Conservation (phyloP, 2,329 filamentous ascomycete genomes). For the Dothistroma septosporum region DNA sequence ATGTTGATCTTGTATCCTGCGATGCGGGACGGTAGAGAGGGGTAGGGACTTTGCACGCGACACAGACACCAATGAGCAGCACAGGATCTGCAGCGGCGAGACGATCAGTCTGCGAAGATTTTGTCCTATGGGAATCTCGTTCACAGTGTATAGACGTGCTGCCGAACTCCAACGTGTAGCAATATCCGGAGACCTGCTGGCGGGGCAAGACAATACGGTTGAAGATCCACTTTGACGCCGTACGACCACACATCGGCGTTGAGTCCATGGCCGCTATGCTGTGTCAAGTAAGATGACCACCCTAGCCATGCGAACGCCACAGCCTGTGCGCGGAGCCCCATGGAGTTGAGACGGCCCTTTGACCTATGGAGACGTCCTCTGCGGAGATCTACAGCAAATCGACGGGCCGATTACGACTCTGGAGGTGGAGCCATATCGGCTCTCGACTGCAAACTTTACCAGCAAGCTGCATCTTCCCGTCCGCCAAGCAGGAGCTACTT, state of each 20-base stretch:
- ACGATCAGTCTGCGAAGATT: neutral
- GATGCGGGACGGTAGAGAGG: neutral
- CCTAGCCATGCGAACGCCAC: constrained; percentile 4
- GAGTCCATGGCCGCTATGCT: neutral
- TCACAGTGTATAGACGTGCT: neutral
- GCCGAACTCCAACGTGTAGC: neutral
- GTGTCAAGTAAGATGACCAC: neutral
- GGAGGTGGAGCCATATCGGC: neutral
- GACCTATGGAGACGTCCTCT: neutral
- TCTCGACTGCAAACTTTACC: constrained; percentile 2
- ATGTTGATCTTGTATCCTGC: neutral
- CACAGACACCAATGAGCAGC: neutral
- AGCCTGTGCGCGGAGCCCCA: constrained; percentile 10
- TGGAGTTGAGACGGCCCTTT: constrained; percentile 4
- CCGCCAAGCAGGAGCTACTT: constrained; percentile 12
- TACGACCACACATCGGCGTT: neutral
- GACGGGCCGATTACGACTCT: constrained; percentile 18
- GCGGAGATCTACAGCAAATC: constrained; percentile 2
- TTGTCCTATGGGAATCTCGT: neutral
- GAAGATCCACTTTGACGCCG: neutral
- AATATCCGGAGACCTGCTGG: neutral
- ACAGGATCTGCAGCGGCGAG: neutral
- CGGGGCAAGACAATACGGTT: neutral
- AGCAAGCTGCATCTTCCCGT: constrained; percentile 2
- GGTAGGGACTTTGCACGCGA: neutral